Percentiles rank a stretch among this genome's conserved stretches.
phyloP scores from a whole-genome alignment of 306 rosid genomes.

The Sophora flavescens region DNA sequence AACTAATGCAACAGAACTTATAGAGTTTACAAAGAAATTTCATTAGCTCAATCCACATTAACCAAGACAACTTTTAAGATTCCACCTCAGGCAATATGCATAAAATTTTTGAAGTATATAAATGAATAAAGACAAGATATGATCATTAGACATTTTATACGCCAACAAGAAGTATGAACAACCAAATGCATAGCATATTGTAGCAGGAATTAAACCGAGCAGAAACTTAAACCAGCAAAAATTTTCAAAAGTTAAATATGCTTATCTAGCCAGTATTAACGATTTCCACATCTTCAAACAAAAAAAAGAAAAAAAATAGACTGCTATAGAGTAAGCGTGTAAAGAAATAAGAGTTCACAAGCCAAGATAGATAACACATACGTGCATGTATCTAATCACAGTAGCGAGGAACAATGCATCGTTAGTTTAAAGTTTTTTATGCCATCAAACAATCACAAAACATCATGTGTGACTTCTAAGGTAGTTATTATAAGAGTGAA shows the following conservation, averaged over 20 bases:
- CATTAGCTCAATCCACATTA: background rate
- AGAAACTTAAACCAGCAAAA: background rate
- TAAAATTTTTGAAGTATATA: background rate
- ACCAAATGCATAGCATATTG: background rate
- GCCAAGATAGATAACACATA: background rate
- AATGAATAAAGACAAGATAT: slow-evolving; percentile 9
- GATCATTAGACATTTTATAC: background rate
- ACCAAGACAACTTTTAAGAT: background rate
- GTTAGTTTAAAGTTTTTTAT: no score
- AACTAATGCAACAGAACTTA: background rate
- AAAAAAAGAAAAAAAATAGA: background rate
- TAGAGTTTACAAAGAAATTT: background rate
- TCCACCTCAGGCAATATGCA: background rate
- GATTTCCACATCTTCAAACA: background rate
- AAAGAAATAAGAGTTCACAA: background rate
- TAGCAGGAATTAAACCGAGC: background rate
- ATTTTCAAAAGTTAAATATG: background rate
- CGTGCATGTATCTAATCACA: background rate
- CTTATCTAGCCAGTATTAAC: background rate
- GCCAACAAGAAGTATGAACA: background rate
- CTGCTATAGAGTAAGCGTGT: slow-evolving; percentile 4
- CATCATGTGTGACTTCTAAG: no score
- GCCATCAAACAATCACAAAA: no score
- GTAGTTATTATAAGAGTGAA: no score
- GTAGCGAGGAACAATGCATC: background rate